These are phyloP conservation scores for Saposhnikovia divaricata DNA, from an alignment of 129 eudicot species.

Conservation along the genomic window DNA sequence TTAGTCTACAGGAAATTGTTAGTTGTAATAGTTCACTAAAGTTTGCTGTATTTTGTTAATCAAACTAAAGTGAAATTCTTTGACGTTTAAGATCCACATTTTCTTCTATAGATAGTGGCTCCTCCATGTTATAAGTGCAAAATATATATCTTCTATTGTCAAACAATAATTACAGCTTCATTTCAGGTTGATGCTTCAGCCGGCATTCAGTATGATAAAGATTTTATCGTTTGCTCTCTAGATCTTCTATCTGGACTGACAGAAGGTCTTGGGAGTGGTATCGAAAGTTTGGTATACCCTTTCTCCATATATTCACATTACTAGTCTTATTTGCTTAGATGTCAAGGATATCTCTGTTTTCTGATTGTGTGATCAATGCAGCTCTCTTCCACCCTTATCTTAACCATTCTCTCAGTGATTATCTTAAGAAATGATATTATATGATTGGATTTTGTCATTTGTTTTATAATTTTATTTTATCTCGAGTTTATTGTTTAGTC, in stretches of 20 bases:
- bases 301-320: background rate
- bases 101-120: background rate
- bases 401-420: background rate
- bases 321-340: background rate
- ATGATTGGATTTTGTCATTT: background rate
- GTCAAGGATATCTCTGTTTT: background rate
- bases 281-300: constrained; percentile 78
- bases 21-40: background rate
- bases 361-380: background rate
- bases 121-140: background rate
- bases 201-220: constrained; percentile 87
- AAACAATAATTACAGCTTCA: background rate
- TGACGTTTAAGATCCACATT: background rate
- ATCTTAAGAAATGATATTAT: background rate
- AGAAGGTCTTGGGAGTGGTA: constrained; percentile 93
- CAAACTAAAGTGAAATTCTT: background rate
- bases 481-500: background rate
- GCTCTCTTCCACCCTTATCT: background rate
- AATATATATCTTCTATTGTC: background rate
- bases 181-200: constrained; percentile 69
- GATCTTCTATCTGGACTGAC: constrained; percentile 92
- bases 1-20: background rate
- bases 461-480: background rate
- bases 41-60: background rate
- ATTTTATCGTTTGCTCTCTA: constrained; percentile 79